Base-by-base conservation (phyloP, 805 yeast genomes). In the Metschnikowia shivogae region DNA sequence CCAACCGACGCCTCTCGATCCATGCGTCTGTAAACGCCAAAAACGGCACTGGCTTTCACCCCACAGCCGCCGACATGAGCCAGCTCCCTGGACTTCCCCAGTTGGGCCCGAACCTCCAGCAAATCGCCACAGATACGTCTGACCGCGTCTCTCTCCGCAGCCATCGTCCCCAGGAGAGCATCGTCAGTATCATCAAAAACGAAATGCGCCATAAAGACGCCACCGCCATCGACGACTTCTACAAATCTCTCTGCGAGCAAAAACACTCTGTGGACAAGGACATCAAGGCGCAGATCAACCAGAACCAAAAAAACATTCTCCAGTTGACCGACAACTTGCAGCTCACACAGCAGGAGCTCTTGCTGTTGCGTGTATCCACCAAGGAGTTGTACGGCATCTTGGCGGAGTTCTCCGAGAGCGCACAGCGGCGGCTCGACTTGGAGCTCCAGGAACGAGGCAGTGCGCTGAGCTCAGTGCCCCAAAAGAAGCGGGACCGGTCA, bases 191-290 rank as follows among this genome's bases (percentile, higher is more conserved):
- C 29, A 62, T 70, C 27, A 46, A 51, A 17, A 50, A 50, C 8
- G 77, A 79, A 44, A 60, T 87, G 48, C 68, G 80, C 9, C 77
- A 80, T 49, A 87, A 89, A 1, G 77, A 84, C 6, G 92, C 90
- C 2, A 63, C 78, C 1, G 86, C 82, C 48, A 84, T 87, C 29
- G 89, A 86, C 54, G 80, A 77, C 44, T 85, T 84, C 62, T 80
- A 82, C 47, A 73, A 78, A 14, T 75, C 73, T 42, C 65, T 86
- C 50, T 56, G 63, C 1, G 66, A 70, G 34, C 71, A 84, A 52
- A 75, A 78, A 33, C 59, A 65, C 3, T 60, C 73, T 36, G 76
- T 85, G 33, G 76, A 76, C 14, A 66, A 67, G 22, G 86, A 82
- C 48, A 78, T 84, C 40, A 82, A 82, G 54, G 62, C 62, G 27